Base-by-base conservation (phyloP, 2,329 filamentous ascomycete genomes). In the Pseudogymnoascus sp. region DNA sequence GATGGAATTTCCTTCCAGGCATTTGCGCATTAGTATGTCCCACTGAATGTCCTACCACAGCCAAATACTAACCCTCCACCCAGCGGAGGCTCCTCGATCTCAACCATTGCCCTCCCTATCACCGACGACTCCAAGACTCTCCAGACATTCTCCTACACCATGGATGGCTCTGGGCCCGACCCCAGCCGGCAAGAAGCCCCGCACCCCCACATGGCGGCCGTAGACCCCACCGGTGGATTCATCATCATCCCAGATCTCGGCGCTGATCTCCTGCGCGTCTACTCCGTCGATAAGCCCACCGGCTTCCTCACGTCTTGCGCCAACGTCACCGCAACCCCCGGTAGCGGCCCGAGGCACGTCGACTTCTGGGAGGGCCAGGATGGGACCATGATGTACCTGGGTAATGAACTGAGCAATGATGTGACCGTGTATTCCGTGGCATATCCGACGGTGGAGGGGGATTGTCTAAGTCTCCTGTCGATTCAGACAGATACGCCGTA, bases 291-390 rank as follows among this genome's bases (percentile, higher is more conserved):
- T 64, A 67, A 68, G 1, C 64, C 68, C 1, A 74, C 70, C 2
- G 76, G 75, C 16, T 65, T 69, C 2, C 72, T 82, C 28, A 73
- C 75, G 0, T 70, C 72, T 30, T 64, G 69, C 30, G 73, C 73
- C 3, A 71, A 76, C 1, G 67, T 77, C 28, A 61, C 70, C 18
- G 62, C 73, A 37, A 41, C 70, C 30, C 30, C 72, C 0, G 81
- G 79, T 11, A 76, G 73, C 5, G 82, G 82, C 0, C 82, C 81
- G 0, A 75, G 82, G n/a, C 81, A 85, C 63, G 81, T 76, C 16
- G 71, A 74, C 2, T 85, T 84, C 72, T 75, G 62, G 65, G 68
- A 33, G 75, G 41, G 41, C 41, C 66, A 22, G 70, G 75, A 41
- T 59, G 61, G 28, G 72, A 78, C 66, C 11, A 71, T 64, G 36